Evolutionary conservation across 768 basidiomycete genomes (phyloP).

Genomic region (Paxillus ammoniavirescens): DNA sequence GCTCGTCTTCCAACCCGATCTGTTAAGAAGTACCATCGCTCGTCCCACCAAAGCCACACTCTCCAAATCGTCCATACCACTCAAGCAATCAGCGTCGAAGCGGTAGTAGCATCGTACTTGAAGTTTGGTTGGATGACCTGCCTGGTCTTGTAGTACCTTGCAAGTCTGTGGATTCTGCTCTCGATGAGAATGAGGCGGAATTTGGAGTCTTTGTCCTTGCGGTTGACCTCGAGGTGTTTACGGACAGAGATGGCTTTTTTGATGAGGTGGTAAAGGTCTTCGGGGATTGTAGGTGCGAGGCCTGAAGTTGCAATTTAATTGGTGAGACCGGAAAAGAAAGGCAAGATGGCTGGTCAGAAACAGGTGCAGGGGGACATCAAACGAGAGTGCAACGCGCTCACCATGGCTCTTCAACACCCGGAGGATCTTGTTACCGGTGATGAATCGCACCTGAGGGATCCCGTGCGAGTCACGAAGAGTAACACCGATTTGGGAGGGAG

Average conservation of each 20-base stretch:
- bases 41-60: neutral
- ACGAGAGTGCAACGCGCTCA: slow-evolving; percentile 38
- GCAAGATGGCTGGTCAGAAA: slow-evolving; percentile 13
- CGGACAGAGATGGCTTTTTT: slow-evolving; percentile 99
- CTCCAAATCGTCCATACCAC: neutral
- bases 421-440: slow-evolving; percentile 99
- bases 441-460: slow-evolving; percentile 95
- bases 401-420: slow-evolving; percentile 95
- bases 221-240: slow-evolving; percentile 97
- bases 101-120: slow-evolving; percentile 97
- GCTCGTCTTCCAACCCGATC: neutral
- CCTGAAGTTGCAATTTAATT: slow-evolving; percentile 43
- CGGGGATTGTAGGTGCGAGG: slow-evolving; percentile 95
- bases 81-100: slow-evolving; percentile 87
- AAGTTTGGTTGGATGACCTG: slow-evolving; percentile 97
- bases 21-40: neutral
- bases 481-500: slow-evolving; percentile 98
- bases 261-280: slow-evolving; percentile 99
- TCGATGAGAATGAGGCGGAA: slow-evolving; percentile 98
- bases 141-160: slow-evolving; percentile 98
- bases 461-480: slow-evolving; percentile 97
- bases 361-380: slow-evolving; percentile 2
- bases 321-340: slow-evolving; percentile 52
- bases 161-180: slow-evolving; percentile 97
- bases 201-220: slow-evolving; percentile 98